phyloP scores from a whole-genome alignment of 805 yeast genomes.

The Nakazawaea sp. region DNA sequence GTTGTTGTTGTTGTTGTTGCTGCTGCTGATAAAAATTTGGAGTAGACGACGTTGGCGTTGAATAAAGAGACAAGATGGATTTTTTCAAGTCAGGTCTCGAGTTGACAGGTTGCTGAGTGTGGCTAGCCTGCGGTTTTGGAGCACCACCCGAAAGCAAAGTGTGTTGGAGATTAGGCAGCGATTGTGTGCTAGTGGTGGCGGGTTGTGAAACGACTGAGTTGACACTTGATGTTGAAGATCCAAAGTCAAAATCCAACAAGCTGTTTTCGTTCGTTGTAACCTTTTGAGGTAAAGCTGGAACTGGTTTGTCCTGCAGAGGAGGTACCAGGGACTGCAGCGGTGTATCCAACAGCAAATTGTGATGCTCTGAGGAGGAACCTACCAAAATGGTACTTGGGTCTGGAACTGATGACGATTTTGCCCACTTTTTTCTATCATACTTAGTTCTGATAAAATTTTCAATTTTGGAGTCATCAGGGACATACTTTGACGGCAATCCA shows the following conservation, averaged over 20 bases:
- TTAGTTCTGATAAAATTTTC: conserved; percentile 89
- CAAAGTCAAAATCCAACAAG: conserved; percentile 24
- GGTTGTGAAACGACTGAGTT: neutral
- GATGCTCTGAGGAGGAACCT: conserved; percentile 7
- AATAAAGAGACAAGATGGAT: conserved; percentile 83
- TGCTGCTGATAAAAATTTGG: conserved; percentile 76
- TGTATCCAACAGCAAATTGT: conserved; percentile 5
- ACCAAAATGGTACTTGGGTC: conserved; percentile 41
- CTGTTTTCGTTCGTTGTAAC: conserved; percentile 10
- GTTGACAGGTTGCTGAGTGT: conserved; percentile 14
- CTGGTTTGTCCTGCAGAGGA: neutral
- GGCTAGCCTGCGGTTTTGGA: conserved; percentile 13
- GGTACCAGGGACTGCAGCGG: neutral
- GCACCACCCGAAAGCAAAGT: conserved; percentile 8
- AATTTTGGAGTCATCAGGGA: conserved; percentile 78
- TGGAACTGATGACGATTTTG: conserved; percentile 44
- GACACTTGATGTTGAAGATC: conserved; percentile 12
- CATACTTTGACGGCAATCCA: conserved; percentile 58
- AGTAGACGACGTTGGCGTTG: conserved; percentile 43
- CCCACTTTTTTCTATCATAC: conserved; percentile 90
- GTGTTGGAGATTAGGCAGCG: conserved; percentile 10
- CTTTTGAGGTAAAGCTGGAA: conserved; percentile 9
- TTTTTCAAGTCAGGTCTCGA: conserved; percentile 82
- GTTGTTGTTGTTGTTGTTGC: conserved; percentile 56
- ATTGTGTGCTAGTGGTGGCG: neutral